Evolutionary conservation across 2,329 filamentous ascomycete genomes (phyloP).

Genomic region (Arthrobotrys iridis): DNA sequence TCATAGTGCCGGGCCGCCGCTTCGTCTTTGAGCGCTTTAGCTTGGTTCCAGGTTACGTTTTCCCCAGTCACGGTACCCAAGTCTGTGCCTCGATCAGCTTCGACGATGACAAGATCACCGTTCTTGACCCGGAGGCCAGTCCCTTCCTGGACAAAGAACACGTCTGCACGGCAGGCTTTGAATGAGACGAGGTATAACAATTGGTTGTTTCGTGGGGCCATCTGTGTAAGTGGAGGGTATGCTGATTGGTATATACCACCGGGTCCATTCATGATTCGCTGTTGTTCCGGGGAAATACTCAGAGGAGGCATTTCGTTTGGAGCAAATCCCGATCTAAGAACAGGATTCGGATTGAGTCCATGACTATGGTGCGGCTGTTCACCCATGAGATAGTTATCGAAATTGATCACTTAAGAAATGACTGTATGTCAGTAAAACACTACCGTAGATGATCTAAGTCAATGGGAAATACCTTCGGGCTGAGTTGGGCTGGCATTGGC

Average conservation of each 20-base stretch:
- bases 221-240: constrained; percentile 37
- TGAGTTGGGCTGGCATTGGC: constrained; percentile 60
- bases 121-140: constrained; percentile 89
- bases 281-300: constrained; percentile 57
- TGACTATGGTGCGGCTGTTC: constrained; percentile 61
- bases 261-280: constrained; percentile 42
- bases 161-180: constrained; percentile 93
- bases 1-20: constrained; percentile 96
- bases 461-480: constrained; percentile 60
- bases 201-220: constrained; percentile 67
- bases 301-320: constrained; percentile 40
- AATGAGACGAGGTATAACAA: constrained; percentile 90
- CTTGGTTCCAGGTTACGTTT: constrained; percentile 86
- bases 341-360: constrained; percentile 22
- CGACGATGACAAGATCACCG: constrained; percentile 94
- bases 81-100: constrained; percentile 95
- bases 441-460: constrained; percentile 61
- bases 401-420: constrained; percentile 59
- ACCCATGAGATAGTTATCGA: constrained; percentile 60
- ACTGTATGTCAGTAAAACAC: constrained; percentile 62
- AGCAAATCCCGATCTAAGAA: constrained; percentile 31
- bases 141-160: constrained; percentile 96
- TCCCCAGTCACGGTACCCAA: constrained; percentile 90
- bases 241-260: constrained; percentile 36
- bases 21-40: constrained; percentile 87